phyloP scores from a whole-genome alignment of 208 protist genomes.

The Leishmania arabica region DNA sequence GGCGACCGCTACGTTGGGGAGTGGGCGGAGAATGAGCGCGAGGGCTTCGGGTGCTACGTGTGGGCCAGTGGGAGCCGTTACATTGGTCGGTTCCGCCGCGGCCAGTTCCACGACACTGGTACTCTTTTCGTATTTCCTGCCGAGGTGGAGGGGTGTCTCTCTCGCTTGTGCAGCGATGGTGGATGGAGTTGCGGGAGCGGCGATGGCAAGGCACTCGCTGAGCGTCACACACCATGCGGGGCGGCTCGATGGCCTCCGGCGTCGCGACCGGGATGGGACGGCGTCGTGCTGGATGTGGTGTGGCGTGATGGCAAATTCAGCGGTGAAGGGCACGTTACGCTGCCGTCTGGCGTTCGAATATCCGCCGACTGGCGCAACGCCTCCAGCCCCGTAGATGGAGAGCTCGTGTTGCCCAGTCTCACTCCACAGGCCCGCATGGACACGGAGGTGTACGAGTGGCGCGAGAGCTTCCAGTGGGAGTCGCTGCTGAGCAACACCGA shows the following conservation, averaged over 20 bases:
- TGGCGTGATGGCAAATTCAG: conserved; percentile 61
- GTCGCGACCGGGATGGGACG: conserved; percentile 30
- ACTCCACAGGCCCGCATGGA: conserved; percentile 20
- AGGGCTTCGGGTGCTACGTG: conserved; percentile 80
- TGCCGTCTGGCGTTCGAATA: conserved; percentile 57
- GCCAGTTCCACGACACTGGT: conserved; percentile 70
- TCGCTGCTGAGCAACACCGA: conserved; percentile 45
- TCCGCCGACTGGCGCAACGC: conserved; percentile 68
- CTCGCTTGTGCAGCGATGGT: conserved; percentile 25
- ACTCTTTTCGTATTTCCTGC: conserved; percentile 49
- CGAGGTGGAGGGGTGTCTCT: conserved; percentile 30
- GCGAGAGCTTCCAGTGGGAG: conserved; percentile 84
- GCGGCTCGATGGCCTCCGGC: conserved; percentile 21
- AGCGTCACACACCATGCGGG: not conserved
- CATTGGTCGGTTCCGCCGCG: conserved; percentile 55
- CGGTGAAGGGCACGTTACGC: conserved; percentile 69
- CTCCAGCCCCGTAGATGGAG: conserved; percentile 43
- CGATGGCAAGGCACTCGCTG: not conserved
- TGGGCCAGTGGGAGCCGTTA: conserved; percentile 66
- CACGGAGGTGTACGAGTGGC: conserved; percentile 44
- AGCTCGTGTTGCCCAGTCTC: conserved; percentile 41
- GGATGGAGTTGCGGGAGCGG: conserved; percentile 12
- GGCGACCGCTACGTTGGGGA: conserved; percentile 83
- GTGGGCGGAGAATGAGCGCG: conserved; percentile 64
- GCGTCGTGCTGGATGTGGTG: conserved; percentile 65